These are phyloP conservation scores for Aphanomyces euteiches DNA, from an alignment of 352 stramenopile species.

Conservation along the genomic window DNA sequence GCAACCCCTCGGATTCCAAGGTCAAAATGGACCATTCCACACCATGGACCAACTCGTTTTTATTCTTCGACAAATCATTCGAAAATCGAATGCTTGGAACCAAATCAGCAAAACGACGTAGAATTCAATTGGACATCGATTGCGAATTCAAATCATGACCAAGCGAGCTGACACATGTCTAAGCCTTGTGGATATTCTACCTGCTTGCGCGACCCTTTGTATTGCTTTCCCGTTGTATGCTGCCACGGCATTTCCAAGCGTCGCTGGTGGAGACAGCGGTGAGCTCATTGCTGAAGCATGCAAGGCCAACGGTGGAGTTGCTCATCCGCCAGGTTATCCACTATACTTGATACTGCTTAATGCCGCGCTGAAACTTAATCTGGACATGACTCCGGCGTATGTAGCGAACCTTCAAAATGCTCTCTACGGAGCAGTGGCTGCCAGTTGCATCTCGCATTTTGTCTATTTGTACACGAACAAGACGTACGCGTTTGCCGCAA, in stretches of 20 bases:
- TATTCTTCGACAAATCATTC: slow-evolving; percentile 19
- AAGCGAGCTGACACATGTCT: slow-evolving; percentile 4
- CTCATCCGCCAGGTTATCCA: slow-evolving; percentile 76
- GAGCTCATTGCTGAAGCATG: slow-evolving; percentile 78
- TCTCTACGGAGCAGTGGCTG: slow-evolving; percentile 19
- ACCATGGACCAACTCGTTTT: neutral
- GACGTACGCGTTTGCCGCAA: slow-evolving; percentile 15
- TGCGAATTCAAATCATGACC: neutral
- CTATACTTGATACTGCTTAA: slow-evolving; percentile 34
- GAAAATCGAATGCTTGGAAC: slow-evolving; percentile 5
- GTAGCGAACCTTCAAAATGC: slow-evolving; percentile 28
- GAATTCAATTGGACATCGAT: neutral
- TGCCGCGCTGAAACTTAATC: slow-evolving; percentile 3
- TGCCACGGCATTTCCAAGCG: slow-evolving; percentile 41
- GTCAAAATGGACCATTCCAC: no score
- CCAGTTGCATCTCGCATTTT: slow-evolving; percentile 18
- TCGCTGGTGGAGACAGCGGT: slow-evolving; percentile 61
- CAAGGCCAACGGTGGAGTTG: slow-evolving; percentile 44
- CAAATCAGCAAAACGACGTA: neutral
- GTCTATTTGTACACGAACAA: slow-evolving; percentile 29
- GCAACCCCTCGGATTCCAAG: no score
- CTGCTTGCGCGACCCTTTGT: neutral
- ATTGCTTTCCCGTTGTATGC: slow-evolving; percentile 37
- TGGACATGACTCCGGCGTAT: slow-evolving; percentile 15
- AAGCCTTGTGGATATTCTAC: slow-evolving; percentile 4